Percentiles rank a stretch among this genome's conserved stretches.
Conservation (phyloP, 2,329 filamentous ascomycete species). For the Drechslerella stenobrocha region DNA sequence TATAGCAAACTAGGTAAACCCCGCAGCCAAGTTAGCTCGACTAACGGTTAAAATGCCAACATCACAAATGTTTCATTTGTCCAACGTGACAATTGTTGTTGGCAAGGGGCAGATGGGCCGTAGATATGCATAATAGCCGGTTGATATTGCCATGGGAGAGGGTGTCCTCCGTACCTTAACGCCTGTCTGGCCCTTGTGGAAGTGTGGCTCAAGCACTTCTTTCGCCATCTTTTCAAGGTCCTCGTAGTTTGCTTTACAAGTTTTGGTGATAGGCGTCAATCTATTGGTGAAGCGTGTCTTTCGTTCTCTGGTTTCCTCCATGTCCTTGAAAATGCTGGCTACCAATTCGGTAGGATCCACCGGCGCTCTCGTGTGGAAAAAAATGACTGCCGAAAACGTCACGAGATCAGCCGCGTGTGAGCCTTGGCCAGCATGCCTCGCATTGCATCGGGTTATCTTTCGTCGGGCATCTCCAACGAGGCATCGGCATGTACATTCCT, state of each 20-base stretch:
- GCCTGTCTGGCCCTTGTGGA: constrained; percentile 58
- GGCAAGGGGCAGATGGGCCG: constrained; percentile 23
- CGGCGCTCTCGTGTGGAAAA: constrained; percentile 61
- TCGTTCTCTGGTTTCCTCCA: constrained; percentile 55
- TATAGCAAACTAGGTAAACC: constrained; percentile 72
- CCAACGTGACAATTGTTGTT: background rate
- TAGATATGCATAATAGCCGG: constrained; percentile 27
- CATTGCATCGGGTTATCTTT: no score
- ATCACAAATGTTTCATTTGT: constrained; percentile 23
- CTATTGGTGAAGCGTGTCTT: constrained; percentile 61
- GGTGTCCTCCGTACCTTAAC: constrained; percentile 51
- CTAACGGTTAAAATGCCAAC: constrained; percentile 42
- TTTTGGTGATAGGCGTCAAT: constrained; percentile 61
- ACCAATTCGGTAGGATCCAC: constrained; percentile 61
- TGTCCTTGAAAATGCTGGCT: constrained; percentile 60
- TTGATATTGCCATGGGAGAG: constrained; percentile 40
- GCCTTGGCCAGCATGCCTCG: no score
- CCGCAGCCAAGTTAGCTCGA: constrained; percentile 40
- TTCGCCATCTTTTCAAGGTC: constrained; percentile 69
- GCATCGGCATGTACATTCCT: constrained; percentile 15
- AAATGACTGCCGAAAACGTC: constrained; percentile 57
- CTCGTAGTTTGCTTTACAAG: constrained; percentile 69
- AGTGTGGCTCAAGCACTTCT: constrained; percentile 67
- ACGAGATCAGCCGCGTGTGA: constrained; percentile 47
- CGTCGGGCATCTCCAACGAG: background rate